Conservation (phyloP, 192 early-diverging fungal genomes). For the Podila epigama region DNA sequence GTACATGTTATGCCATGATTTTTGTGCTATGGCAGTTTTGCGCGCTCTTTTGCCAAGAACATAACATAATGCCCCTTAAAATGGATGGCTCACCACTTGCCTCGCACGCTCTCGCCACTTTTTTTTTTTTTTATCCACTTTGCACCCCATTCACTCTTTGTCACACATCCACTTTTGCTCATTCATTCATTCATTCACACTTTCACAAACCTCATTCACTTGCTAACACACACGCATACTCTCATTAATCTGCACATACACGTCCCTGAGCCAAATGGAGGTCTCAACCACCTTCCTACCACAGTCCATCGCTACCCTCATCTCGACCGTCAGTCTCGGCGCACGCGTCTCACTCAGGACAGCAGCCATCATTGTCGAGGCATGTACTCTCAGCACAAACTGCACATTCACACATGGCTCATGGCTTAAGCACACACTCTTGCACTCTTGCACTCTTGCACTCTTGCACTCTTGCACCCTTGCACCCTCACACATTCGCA, state of each 20-base stretch:
- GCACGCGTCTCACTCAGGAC: slow-evolving; percentile 68
- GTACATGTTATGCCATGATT: too few relatives aligned
- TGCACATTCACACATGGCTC: too few relatives aligned
- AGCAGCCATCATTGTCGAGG: slow-evolving; percentile 65
- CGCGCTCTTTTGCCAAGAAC: too few relatives aligned
- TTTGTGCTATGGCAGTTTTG: too few relatives aligned
- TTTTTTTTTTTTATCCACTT: neutral
- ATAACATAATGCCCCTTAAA: too few relatives aligned
- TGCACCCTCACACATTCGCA: neutral
- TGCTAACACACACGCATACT: neutral
- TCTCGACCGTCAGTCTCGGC: slow-evolving; percentile 67
- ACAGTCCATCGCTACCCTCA: slow-evolving; percentile 60
- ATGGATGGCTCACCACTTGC: too few relatives aligned
- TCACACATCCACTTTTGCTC: neutral
- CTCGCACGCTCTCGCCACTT: too few relatives aligned
- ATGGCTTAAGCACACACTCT: neutral
- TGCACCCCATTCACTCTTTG: neutral
- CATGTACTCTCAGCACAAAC: slow-evolving; percentile 3
- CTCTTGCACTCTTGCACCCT: neutral
- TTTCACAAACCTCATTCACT: neutral
- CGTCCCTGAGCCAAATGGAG: too few relatives aligned
- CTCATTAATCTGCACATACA: neutral
- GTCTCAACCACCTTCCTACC: slow-evolving; percentile 60
- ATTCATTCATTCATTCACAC: neutral
- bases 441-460: neutral